phyloP scores from a whole-genome alignment of 2,329 filamentous ascomycete genomes.

The Tolypocladium paradoxum region DNA sequence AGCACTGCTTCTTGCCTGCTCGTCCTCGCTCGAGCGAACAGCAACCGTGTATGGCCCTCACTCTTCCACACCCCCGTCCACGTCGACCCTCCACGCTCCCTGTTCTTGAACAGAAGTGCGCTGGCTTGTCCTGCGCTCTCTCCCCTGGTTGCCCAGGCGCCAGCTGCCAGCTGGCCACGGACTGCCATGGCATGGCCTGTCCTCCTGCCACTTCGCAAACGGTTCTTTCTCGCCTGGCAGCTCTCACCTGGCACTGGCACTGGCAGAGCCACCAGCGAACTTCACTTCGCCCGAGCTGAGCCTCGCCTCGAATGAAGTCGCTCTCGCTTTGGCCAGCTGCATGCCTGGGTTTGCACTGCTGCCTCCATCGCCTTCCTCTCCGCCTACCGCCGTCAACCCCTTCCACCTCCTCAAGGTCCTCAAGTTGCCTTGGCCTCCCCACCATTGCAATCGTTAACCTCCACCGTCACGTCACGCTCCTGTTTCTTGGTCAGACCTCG shows the following conservation, averaged over 20 bases:
- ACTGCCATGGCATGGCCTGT: constrained; percentile 1
- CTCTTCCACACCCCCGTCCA: background rate
- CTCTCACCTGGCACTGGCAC: background rate
- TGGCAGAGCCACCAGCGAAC: background rate
- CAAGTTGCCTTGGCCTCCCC: background rate
- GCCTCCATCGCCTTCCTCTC: background rate
- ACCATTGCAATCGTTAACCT: background rate
- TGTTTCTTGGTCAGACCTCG: background rate
- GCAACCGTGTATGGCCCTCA: background rate
- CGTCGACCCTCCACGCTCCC: background rate
- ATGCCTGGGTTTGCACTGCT: background rate
- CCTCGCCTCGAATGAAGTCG: background rate
- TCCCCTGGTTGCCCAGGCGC: background rate
- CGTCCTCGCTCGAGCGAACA: background rate
- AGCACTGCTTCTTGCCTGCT: background rate
- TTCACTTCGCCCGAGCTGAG: no score
- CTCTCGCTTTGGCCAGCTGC: background rate
- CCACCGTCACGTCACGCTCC: background rate
- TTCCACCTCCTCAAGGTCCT: background rate
- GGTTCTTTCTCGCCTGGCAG: background rate
- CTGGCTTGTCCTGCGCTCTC: background rate
- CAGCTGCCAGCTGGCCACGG: background rate
- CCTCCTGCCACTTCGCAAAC: background rate
- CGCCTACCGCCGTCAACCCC: background rate
- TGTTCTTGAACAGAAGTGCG: background rate